A percentile compares a stretch with the other conserved stretches of the same genome.
Conservation (phyloP, 2,329 filamentous ascomycete genomes). For the Tothia fuscella region DNA sequence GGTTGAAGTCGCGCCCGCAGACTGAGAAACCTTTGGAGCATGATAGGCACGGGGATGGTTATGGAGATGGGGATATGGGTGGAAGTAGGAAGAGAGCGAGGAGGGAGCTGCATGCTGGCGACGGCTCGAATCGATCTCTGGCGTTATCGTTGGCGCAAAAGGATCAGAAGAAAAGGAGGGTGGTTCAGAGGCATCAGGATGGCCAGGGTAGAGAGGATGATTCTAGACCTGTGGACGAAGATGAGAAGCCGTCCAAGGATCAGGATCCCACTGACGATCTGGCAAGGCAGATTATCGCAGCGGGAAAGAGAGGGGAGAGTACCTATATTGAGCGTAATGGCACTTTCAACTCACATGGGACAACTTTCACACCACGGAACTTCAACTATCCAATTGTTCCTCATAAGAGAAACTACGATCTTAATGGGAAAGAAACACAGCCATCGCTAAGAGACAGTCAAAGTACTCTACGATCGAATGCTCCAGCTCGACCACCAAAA, state of each 20-base stretch:
- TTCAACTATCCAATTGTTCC: conserved; percentile 9
- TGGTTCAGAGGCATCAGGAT: no score
- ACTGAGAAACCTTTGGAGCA: conserved; percentile 13
- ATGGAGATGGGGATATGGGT: not conserved
- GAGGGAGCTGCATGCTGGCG: conserved; percentile 4
- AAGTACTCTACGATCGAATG: not conserved
- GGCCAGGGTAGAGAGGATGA: no score
- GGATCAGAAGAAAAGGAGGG: conserved; percentile 8
- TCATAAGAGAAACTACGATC: conserved; percentile 1
- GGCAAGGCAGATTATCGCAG: conserved; percentile 4
- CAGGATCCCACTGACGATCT: conserved; percentile 28
- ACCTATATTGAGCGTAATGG: conserved; percentile 8
- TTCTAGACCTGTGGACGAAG: not conserved
- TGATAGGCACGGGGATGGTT: no score
- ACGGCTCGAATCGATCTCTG: conserved; percentile 7
- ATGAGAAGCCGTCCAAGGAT: not conserved
- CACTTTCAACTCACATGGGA: not conserved
- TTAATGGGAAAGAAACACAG: not conserved
- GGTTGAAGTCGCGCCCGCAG: conserved; percentile 16
- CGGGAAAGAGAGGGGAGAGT: conserved; percentile 3
- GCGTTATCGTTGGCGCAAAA: conserved; percentile 7
- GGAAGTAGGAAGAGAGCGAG: not conserved
- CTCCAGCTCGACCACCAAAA: conserved; percentile 5
- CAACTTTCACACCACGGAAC: not conserved
- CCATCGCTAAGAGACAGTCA: not conserved